Evolutionary conservation across 1,284 basidiomycete species (phyloP), one percentile per base, ranked within the genome.

Genomic region (Cryptococcus jaspeensis): DNA sequence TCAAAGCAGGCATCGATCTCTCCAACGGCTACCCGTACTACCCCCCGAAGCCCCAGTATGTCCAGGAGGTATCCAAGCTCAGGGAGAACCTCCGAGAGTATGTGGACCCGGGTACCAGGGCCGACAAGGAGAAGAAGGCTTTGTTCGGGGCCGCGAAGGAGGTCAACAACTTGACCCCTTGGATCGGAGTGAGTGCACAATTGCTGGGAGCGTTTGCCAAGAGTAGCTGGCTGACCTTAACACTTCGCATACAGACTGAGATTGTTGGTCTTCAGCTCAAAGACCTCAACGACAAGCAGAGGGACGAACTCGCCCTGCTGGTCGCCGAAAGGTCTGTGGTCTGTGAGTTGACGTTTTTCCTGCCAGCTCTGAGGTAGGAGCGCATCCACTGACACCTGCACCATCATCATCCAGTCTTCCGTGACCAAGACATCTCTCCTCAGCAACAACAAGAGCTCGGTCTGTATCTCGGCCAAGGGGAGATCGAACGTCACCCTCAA

Each of bases 401-500:
- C 9, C 9, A 32, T 5, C 28, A 32, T 32, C 28, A 4, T 32
- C 28, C 28, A 32, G 28, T 43, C 41, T 43, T 43, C 20, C 15
- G 55, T 22, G 66, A 72, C 56, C 71, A 72, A 43, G 69, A 73
- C 41, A 23, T 71, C 18, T 66, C 69, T 25, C 67, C 66, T 1
- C 64, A 69, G 48, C 36, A 60, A 28, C 67, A 69, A 50, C 53
- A 54, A 25, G 55, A 56, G 18, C 62, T 72, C 37, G 70, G 69
- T 22, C 28, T 58, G 3, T 71, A 72, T 61, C 62, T 71, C 38
- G 71, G 70, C 39, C 60, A 65, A 36, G 64, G 69, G 15, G 61
- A 61, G 52, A 59, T 70, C 39, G 54, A 88, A 86, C 65, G 87
- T 87, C 73, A 88, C 82, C 72, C 82, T 84, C 18, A 89, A 89